Conservation (phyloP, 768 basidiomycete species). For the Xerocomus brunneocitrinus region DNA sequence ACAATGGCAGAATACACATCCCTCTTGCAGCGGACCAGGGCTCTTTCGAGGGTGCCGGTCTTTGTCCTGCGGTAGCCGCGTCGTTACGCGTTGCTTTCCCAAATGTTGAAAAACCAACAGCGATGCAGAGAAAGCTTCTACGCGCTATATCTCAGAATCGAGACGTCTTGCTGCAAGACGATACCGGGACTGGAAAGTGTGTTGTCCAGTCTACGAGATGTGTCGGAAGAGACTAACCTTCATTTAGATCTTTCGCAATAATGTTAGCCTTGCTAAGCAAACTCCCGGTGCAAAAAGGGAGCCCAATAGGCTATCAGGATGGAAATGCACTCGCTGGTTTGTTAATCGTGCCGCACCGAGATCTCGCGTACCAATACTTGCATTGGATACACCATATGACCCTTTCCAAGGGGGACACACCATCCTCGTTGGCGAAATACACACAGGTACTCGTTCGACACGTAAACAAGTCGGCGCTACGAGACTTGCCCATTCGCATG, state of each 20-base stretch:
- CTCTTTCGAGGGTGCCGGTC: slow-evolving; percentile 50
- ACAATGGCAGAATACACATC: not conserved
- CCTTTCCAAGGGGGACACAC: slow-evolving; percentile 25
- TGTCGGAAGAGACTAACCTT: slow-evolving; percentile 1
- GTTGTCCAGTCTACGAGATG: slow-evolving; percentile 21
- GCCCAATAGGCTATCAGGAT: slow-evolving; percentile 11
- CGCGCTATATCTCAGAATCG: slow-evolving; percentile 51
- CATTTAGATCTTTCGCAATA: slow-evolving; percentile 64
- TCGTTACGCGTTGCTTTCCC: slow-evolving; percentile 61
- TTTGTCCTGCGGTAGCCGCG: slow-evolving; percentile 44
- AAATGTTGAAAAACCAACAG: slow-evolving; percentile 51
- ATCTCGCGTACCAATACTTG: slow-evolving; percentile 62
- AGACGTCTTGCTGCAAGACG: slow-evolving; percentile 64
- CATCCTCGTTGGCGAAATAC: slow-evolving; percentile 38
- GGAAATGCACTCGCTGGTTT: slow-evolving; percentile 45
- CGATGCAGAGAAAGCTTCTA: slow-evolving; percentile 56
- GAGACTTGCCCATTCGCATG: slow-evolving; percentile 23
- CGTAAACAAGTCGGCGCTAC: slow-evolving; percentile 26
- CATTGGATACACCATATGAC: slow-evolving; percentile 61
- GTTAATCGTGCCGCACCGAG: slow-evolving; percentile 68
- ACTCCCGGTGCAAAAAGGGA: slow-evolving; percentile 32
- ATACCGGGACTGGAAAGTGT: slow-evolving; percentile 79
- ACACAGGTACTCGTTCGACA: slow-evolving; percentile 61
- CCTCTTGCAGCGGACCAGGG: slow-evolving; percentile 1
- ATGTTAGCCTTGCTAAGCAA: slow-evolving; percentile 63